Base-by-base conservation (phyloP, 1,284 basidiomycete genomes). In the Peniophora sp. region DNA sequence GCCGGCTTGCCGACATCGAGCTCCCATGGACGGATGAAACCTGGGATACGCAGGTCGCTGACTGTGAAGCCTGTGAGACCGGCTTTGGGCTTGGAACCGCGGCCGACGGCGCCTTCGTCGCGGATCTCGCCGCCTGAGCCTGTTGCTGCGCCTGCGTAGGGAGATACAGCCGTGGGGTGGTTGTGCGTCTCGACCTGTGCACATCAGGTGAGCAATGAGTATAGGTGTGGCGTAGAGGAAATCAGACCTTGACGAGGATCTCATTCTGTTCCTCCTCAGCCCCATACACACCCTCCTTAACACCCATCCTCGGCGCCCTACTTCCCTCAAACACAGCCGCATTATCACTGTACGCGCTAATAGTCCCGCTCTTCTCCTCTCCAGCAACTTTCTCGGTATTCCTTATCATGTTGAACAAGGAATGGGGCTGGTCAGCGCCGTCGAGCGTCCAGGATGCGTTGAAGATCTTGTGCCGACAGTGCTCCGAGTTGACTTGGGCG, bases 131-230 rank as follows among this genome's bases (percentile, higher is more conserved):
- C 96, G 19, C 97, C 96, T 1, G 96, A 97, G 24, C 96, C 96
- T 2, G 96, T 99, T 1, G 96, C 95, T 0, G 97, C 96, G 41
- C 96, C 96, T 3, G 96, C 93, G 67, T 90, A 99, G 0, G 97
- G 97, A 2, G 96, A 99, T 12, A 99, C 94, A 3, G 96, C 97
- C 2, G 96, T 99, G 1, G 97, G 96, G 65, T 99, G 97, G 67
- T 99, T 99, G 69, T 99, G 96, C 8, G 97, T 99, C 70, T 99
- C 97, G 53, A 99, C n/a, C n/a, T n/a, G n/a, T n/a, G n/a, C n/a
- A n/a, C n/a, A n/a, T n/a, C n/a, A n/a, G n/a, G n/a, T n/a, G n/a
- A n/a, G n/a, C n/a, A n/a, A n/a, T n/a, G n/a, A n/a, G n/a, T n/a
- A n/a, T n/a, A n/a, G n/a, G n/a, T n/a, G n/a, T n/a, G n/a, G n/a